phyloP scores from a whole-genome alignment of 73 alveolate species.

The Tetrahymena malaccensis region DNA sequence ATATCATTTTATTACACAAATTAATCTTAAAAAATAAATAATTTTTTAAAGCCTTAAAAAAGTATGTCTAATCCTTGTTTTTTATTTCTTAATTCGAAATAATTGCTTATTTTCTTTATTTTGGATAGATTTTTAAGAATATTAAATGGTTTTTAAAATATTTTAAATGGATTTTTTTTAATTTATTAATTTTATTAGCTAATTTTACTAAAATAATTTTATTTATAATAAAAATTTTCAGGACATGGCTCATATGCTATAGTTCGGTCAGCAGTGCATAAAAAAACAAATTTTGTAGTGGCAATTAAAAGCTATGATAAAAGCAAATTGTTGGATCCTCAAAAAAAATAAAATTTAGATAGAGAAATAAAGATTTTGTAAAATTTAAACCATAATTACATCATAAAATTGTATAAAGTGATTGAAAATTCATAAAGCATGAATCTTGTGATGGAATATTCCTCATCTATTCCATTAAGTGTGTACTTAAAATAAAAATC shows the following conservation, averaged over 20 bases:
- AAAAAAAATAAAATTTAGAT: slow-evolving; percentile 1
- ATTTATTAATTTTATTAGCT: no score
- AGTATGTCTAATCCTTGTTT: no score
- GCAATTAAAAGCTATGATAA: slow-evolving; percentile 46
- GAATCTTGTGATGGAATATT: slow-evolving; percentile 58
- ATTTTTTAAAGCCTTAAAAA: no score
- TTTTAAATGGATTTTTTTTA: no score
- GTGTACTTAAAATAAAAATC: slow-evolving; percentile 39
- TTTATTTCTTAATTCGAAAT: no score
- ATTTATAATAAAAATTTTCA: not conserved
- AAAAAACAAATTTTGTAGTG: slow-evolving; percentile 11
- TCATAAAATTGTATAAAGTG: slow-evolving; percentile 18
- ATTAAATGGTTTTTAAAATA: no score
- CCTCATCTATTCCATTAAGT: slow-evolving; percentile 44
- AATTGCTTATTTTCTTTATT: no score
- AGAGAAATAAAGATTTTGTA: slow-evolving; percentile 41
- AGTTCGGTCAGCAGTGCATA: slow-evolving; percentile 25
- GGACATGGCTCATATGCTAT: slow-evolving; percentile 42
- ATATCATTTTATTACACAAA: no score
- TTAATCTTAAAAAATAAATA: no score
- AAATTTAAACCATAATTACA: slow-evolving; percentile 18
- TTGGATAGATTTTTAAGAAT: no score
- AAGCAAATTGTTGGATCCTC: slow-evolving; percentile 16
- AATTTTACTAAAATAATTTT: no score
- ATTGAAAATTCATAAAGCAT: slow-evolving; percentile 29